A percentile compares a stretch with the other conserved stretches of the same genome.
Conservation (phyloP, 306 rosid species). For the Lotus japonicus region DNA sequence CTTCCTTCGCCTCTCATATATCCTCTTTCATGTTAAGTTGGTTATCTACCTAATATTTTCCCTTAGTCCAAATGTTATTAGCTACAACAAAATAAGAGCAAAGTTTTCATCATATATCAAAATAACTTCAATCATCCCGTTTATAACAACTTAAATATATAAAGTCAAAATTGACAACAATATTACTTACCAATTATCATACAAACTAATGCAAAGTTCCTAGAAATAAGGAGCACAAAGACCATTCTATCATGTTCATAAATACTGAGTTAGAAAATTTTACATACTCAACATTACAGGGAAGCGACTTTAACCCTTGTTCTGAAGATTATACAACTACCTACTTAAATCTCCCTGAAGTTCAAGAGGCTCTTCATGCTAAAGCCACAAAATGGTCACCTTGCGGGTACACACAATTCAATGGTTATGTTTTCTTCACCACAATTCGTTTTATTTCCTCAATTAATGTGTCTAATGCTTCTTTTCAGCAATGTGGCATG, state of each 20-base stretch:
- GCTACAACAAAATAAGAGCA: too few relatives aligned
- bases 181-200: too few relatives aligned
- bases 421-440: background rate
- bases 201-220: too few relatives aligned
- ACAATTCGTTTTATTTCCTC: background rate
- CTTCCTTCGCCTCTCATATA: too few relatives aligned
- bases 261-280: background rate
- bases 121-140: too few relatives aligned
- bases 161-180: too few relatives aligned
- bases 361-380: constrained; percentile 53
- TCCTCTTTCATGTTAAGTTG: too few relatives aligned
- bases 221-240: too few relatives aligned
- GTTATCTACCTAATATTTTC: too few relatives aligned
- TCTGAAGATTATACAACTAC: constrained; percentile 27
- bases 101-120: too few relatives aligned
- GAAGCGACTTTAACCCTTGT: constrained; percentile 42
- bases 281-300: constrained; percentile 18
- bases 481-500: constrained; percentile 31
- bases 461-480: background rate
- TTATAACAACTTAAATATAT: too few relatives aligned
- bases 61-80: too few relatives aligned
- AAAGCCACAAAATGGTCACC: constrained; percentile 33
- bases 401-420: constrained; percentile 39
- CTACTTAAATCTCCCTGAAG: constrained; percentile 47
- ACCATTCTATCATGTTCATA: background rate